Percentiles rank a stretch among this genome's conserved stretches.
These are phyloP conservation scores for Suillus occidentalis DNA, from an alignment of 768 basidiomycete species.

Conservation along the genomic window DNA sequence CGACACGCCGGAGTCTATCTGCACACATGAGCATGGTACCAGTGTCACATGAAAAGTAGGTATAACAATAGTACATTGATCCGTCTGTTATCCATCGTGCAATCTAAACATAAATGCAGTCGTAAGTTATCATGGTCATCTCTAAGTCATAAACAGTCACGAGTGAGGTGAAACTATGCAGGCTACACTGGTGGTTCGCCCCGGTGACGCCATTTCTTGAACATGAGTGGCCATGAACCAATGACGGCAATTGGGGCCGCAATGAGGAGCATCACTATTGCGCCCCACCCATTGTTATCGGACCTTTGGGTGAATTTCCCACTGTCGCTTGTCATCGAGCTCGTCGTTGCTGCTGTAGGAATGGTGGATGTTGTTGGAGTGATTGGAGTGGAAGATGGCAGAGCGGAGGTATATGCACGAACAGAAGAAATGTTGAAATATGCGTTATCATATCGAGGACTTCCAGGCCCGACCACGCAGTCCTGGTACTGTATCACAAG, in stretches of 20 bases:
- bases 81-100: background rate
- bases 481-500: conserved; percentile 43
- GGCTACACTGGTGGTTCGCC: background rate
- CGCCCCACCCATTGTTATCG: background rate
- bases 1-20: background rate
- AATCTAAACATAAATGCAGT: background rate
- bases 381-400: conserved; percentile 12
- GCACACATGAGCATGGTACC: background rate
- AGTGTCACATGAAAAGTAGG: background rate
- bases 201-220: background rate
- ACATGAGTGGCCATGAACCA: conserved; percentile 5
- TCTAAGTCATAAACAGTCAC: background rate
- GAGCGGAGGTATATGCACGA: conserved; percentile 49
- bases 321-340: background rate
- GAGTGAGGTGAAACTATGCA: background rate
- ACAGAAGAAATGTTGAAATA: conserved; percentile 71
- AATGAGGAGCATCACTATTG: conserved; percentile 1
- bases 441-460: conserved; percentile 54
- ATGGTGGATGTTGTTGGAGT: background rate
- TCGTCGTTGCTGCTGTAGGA: background rate
- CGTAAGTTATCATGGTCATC: background rate
- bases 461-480: conserved; percentile 54
- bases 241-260: conserved; percentile 1
- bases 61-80: background rate
- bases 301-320: background rate